Conservation (phyloP, 495 filamentous ascomycete genomes). For the Aspergillus biplanus region DNA sequence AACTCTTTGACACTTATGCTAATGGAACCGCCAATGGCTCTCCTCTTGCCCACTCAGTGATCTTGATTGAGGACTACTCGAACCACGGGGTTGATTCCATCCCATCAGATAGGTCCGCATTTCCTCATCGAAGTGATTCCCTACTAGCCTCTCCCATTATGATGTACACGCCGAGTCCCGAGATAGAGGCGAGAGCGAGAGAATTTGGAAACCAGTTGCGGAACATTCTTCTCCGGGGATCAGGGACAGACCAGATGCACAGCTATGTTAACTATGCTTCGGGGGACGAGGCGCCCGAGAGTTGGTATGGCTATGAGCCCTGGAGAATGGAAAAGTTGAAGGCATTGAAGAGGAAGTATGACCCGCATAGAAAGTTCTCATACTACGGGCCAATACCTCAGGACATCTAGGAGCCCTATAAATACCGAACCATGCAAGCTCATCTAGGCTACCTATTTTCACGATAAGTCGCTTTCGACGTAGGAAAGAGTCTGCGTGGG, state of each 20-base stretch:
- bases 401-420: too few species aligned
- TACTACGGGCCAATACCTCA: slow-evolving; percentile 19
- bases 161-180: slow-evolving; percentile 21
- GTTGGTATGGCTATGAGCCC: slow-evolving; percentile 52
- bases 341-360: slow-evolving; percentile 20
- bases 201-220: slow-evolving; percentile 28
- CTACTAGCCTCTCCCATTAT: slow-evolving; percentile 27
- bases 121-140: slow-evolving; percentile 37
- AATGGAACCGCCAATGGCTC: slow-evolving; percentile 47
- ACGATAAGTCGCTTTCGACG: too few species aligned
- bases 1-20: slow-evolving; percentile 23
- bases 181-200: slow-evolving; percentile 24
- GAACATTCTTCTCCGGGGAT: slow-evolving; percentile 22
- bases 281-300: slow-evolving; percentile 42
- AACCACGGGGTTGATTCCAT: slow-evolving; percentile 31
- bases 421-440: too few species aligned
- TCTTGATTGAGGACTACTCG: slow-evolving; percentile 48
- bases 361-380: slow-evolving; percentile 15
- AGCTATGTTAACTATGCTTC: slow-evolving; percentile 56
- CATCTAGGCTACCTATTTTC: too few species aligned
- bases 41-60: slow-evolving; percentile 23
- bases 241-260: slow-evolving; percentile 27
- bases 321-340: slow-evolving; percentile 38
- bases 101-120: slow-evolving; percentile 36
- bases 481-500: too few species aligned